Evolutionary conservation across 805 yeast genomes (phyloP), one percentile per base, ranked within the genome.

Genomic region (Cyberlindnera saturnus): DNA sequence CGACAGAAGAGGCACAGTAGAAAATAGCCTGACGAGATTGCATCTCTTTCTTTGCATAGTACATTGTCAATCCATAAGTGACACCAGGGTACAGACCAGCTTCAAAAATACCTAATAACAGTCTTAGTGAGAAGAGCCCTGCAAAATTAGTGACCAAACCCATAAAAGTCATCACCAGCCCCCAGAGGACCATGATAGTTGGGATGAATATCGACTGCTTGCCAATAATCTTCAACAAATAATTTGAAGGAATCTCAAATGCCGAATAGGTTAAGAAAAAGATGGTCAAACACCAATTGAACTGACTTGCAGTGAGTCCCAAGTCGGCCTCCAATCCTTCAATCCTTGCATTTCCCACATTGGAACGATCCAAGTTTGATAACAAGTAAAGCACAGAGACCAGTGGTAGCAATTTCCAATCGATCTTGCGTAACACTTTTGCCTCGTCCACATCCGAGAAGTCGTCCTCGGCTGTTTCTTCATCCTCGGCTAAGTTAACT

Each of bases 41-140:
- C 33, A 56, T 39, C 38, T 58, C 61, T 38, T 49, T 50, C 30
- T 57, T 51, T 23, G 51, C 47, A 33, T 56, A 53, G 52, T 55
- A 60, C 40, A 48, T 52, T 3, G 57, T 43, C 33, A 60, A 41
- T 17, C 45, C 60, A 41, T 43, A 51, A 47, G 52, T 37, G 15
- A 45, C 46, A 20, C 46, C 49, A 9, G 55, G 52, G 39, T 38
- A 51, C 2, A 44, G 15, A 7, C 55, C 57, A 18, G 49, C 47
- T 34, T 50, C 50, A 31, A 47, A 39, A 14, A 47, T 26, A 15
- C 53, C 51, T 9, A 50, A 41, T 4, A 50, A 16, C 28, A 50
- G 34, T 40, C 51, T 43, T 35, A 45, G 30, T 7, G 48, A 40
- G 18, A 43, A 44, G 2, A 53, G 33, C 5, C 52, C 52, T 5